These are phyloP conservation scores for Trichocladium antarcticum DNA, from an alignment of 495 filamentous ascomycete genomes.

Conservation along the genomic window DNA sequence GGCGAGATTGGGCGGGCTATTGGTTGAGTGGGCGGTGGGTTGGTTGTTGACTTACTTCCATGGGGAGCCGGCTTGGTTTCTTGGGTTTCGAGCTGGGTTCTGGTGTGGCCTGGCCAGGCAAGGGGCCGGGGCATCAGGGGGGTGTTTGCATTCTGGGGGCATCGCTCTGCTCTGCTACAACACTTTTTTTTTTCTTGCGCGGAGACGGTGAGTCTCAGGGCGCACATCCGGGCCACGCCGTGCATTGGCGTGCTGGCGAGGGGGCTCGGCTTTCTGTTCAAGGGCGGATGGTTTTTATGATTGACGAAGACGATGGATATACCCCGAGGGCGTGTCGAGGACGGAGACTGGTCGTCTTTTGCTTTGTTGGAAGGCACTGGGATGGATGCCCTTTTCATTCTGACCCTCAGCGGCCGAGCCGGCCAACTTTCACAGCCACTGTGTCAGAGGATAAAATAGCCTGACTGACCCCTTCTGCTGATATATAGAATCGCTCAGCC, in stretches of 20 bases:
- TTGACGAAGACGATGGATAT: conserved; percentile 21
- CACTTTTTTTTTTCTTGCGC: background rate
- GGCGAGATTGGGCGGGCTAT: conserved; percentile 37
- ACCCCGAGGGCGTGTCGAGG: conserved; percentile 10
- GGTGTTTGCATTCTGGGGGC: background rate
- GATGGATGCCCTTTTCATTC: background rate
- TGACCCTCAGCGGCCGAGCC: too few relatives aligned
- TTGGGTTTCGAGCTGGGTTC: too few relatives aligned
- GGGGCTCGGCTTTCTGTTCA: too few relatives aligned
- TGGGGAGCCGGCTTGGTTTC: too few relatives aligned
- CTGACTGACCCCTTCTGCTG: too few relatives aligned
- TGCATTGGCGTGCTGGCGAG: too few relatives aligned
- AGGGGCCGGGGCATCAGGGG: too few relatives aligned
- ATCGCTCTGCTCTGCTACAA: background rate
- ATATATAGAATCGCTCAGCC: too few relatives aligned
- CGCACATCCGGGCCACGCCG: background rate
- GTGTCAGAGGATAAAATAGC: too few relatives aligned
- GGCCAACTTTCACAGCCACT: too few relatives aligned
- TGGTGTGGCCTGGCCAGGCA: too few relatives aligned
- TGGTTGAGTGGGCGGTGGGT: conserved; percentile 20
- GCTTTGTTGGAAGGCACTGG: background rate
- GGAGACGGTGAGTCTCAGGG: background rate
- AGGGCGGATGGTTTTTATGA: conserved; percentile 1
- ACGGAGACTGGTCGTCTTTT: background rate
- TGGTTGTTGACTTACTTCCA: too few relatives aligned